These are phyloP conservation scores for Vitis vinifera DNA, from an alignment of 164 flowering plant species.

Conservation along the genomic window DNA sequence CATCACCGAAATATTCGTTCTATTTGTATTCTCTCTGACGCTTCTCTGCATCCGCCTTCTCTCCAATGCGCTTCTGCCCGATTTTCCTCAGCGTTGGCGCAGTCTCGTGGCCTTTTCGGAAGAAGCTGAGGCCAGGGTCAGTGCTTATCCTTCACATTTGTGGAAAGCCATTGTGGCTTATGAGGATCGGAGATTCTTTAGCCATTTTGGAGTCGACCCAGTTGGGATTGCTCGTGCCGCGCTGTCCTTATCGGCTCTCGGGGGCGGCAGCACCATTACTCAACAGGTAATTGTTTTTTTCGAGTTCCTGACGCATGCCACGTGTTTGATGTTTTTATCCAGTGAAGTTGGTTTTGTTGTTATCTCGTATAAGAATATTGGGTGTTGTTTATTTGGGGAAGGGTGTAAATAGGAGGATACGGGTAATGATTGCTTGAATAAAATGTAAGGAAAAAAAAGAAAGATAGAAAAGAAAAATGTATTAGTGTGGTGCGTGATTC, in stretches of 20 bases:
- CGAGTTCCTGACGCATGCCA: slow-evolving; percentile 1
- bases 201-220: slow-evolving; percentile 44
- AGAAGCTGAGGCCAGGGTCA: slow-evolving; percentile 25
- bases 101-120: slow-evolving; percentile 26
- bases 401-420: background rate
- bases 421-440: slow-evolving; percentile 2
- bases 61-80: slow-evolving; percentile 25
- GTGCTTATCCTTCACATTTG: slow-evolving; percentile 32
- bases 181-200: slow-evolving; percentile 46
- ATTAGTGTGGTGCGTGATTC: background rate
- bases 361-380: background rate
- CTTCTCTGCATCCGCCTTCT: slow-evolving; percentile 30
- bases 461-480: background rate
- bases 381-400: slow-evolving; percentile 4
- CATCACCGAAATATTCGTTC: slow-evolving; percentile 15
- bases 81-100: slow-evolving; percentile 38
- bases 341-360: slow-evolving; percentile 2
- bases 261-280: slow-evolving; percentile 56
- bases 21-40: slow-evolving; percentile 13
- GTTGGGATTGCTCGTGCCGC: slow-evolving; percentile 42
- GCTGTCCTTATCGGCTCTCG: slow-evolving; percentile 32
- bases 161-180: slow-evolving; percentile 43
- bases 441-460: background rate
- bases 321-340: slow-evolving; percentile 22
- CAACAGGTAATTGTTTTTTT: slow-evolving; percentile 34